Evolutionary conservation across 2,329 filamentous ascomycete genomes (phyloP).

Genomic region (Beauveria australis): DNA sequence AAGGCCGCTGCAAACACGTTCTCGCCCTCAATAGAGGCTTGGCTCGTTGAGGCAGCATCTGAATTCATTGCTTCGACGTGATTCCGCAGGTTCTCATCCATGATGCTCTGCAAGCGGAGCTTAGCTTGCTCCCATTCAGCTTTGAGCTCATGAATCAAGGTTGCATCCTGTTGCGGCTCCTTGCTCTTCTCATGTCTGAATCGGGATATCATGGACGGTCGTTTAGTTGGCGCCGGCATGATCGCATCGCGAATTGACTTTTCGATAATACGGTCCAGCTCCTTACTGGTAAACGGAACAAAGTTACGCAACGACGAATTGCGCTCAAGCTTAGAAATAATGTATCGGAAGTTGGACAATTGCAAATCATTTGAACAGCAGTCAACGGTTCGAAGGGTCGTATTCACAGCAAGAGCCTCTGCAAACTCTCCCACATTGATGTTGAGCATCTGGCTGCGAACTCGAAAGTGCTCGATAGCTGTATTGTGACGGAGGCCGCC

Average conservation of each 20-base stretch:
- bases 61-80: constrained; percentile 16
- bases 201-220: constrained; percentile 26
- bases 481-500: constrained; percentile 37
- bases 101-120: constrained; percentile 24
- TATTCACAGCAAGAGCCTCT: constrained; percentile 40
- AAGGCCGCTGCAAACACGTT: constrained; percentile 24
- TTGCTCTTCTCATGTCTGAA: constrained; percentile 24
- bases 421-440: constrained; percentile 46
- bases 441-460: constrained; percentile 48
- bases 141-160: constrained; percentile 28
- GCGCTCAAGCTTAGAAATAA: constrained; percentile 34
- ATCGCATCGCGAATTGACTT: constrained; percentile 25
- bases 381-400: constrained; percentile 42
- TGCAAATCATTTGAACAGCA: constrained; percentile 48
- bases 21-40: constrained; percentile 16
- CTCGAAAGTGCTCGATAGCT: constrained; percentile 40
- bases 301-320: constrained; percentile 38
- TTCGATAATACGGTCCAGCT: constrained; percentile 27
- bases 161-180: constrained; percentile 21
- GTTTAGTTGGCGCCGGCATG: constrained; percentile 19
- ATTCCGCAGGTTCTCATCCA: constrained; percentile 27
- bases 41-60: constrained; percentile 16
- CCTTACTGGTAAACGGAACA: constrained; percentile 30
- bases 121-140: constrained; percentile 31
- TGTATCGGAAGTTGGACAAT: constrained; percentile 39